These are phyloP conservation scores for Wickerhamiella qilinensis DNA, from an alignment of 805 yeast species.

Conservation along the genomic window DNA sequence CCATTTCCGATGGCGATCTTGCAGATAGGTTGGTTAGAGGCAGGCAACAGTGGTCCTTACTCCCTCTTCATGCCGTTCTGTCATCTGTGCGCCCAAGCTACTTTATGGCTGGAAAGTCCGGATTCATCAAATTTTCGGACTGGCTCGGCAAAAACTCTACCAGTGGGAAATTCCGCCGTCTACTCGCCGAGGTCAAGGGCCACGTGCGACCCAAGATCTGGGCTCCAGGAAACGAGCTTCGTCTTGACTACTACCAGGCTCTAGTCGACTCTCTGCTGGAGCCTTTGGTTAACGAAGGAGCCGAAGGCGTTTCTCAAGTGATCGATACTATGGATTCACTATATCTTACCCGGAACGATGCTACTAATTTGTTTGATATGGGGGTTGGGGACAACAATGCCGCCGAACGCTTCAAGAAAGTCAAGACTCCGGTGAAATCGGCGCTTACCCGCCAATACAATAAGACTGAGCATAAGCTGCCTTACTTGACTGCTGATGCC, in stretches of 20 bases:
- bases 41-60: conserved; percentile 85
- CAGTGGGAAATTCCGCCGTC: conserved; percentile 55
- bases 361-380: conserved; percentile 76
- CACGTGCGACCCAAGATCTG: conserved; percentile 71
- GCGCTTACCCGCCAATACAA: conserved; percentile 82
- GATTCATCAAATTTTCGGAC: conserved; percentile 61
- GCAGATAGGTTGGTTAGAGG: conserved; percentile 74
- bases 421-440: conserved; percentile 65
- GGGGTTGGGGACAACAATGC: conserved; percentile 39
- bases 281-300: conserved; percentile 42
- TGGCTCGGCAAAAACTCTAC: conserved; percentile 90
- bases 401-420: conserved; percentile 36
- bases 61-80: conserved; percentile 80
- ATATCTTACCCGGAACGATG: conserved; percentile 76
- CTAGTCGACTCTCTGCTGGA: conserved; percentile 37
- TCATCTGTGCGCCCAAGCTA: conserved; percentile 73
- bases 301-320: conserved; percentile 48
- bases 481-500: conserved; percentile 39
- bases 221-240: conserved; percentile 55
- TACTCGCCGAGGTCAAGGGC: conserved; percentile 75
- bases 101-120: conserved; percentile 55
- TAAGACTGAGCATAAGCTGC: conserved; percentile 60
- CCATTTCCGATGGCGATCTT: conserved; percentile 70
- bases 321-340: conserved; percentile 70
- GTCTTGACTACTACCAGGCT: conserved; percentile 61